Conservation (phyloP, 2,329 filamentous ascomycete species). For the Didymella keratinophila region DNA sequence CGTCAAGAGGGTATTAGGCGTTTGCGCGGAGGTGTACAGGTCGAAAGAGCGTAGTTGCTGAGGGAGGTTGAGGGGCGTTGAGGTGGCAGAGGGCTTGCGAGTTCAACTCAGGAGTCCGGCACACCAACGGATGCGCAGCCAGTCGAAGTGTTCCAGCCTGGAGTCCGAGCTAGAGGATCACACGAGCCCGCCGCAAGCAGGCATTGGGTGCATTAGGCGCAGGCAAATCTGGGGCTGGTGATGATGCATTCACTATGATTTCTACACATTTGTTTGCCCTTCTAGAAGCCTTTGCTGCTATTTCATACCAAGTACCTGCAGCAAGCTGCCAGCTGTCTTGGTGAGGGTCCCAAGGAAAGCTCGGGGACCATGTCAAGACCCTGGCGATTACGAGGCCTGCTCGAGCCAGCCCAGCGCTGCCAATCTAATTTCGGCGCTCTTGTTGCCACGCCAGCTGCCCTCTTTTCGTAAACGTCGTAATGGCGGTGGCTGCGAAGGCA, state of each 20-base stretch:
- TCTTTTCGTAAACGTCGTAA: slow-evolving; percentile 20
- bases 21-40: slow-evolving; percentile 12
- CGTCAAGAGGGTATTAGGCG: slow-evolving; percentile 11
- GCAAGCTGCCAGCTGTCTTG: slow-evolving; percentile 10
- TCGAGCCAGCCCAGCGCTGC: slow-evolving; percentile 22
- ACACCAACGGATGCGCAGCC: slow-evolving; percentile 15
- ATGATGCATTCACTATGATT: background rate
- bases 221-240: background rate
- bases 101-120: slow-evolving; percentile 6
- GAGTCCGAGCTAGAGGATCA: slow-evolving; percentile 10
- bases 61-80: slow-evolving; percentile 18
- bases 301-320: slow-evolving; percentile 1
- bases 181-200: slow-evolving; percentile 9
- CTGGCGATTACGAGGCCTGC: slow-evolving; percentile 28
- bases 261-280: background rate
- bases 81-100: slow-evolving; percentile 7
- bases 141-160: slow-evolving; percentile 8
- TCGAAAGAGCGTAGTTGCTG: slow-evolving; percentile 20
- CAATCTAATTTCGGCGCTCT: slow-evolving; percentile 26
- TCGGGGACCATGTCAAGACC: slow-evolving; percentile 11
- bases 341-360: slow-evolving; percentile 12
- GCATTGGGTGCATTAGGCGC: slow-evolving; percentile 15
- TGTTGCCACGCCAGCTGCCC: slow-evolving; percentile 27
- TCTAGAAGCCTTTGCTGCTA: background rate
- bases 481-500: slow-evolving; percentile 21